Conservation (phyloP, 176 grass and related monocot species). For the Bolboschoenus planiculmis region DNA sequence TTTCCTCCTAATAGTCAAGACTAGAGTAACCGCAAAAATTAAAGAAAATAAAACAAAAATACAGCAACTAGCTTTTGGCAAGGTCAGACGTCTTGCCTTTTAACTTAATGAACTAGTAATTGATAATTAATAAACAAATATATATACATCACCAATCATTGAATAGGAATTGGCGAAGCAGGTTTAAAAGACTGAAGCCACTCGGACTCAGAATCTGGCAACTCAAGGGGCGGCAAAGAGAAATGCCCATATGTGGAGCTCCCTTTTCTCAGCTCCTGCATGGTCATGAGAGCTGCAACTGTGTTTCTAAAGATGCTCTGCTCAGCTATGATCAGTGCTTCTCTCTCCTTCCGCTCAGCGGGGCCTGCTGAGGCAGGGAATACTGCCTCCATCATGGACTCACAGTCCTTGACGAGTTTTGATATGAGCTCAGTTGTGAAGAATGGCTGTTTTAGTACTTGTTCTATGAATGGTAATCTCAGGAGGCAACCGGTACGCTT, state of each 20-base stretch:
- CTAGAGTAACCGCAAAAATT: background rate
- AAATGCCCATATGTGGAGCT: slow-evolving; percentile 80
- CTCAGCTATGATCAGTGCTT: slow-evolving; percentile 30
- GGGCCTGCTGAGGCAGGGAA: slow-evolving; percentile 34
- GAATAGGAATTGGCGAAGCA: slow-evolving; percentile 42
- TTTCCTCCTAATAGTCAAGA: background rate
- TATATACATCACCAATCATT: slow-evolving; percentile 20
- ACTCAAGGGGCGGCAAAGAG: slow-evolving; percentile 67
- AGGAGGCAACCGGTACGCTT: slow-evolving; percentile 69
- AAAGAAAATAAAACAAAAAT: background rate
- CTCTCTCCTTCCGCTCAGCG: background rate
- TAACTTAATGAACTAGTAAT: background rate
- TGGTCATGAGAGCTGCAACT: slow-evolving; percentile 61
- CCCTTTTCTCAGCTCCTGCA: slow-evolving; percentile 79
- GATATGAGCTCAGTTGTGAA: slow-evolving; percentile 77
- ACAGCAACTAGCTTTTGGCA: background rate
- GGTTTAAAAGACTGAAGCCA: slow-evolving; percentile 43
- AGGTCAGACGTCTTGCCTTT: background rate
- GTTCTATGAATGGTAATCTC: slow-evolving; percentile 62
- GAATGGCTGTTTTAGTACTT: slow-evolving; percentile 73
- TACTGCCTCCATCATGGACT: slow-evolving; percentile 56
- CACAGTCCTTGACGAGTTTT: slow-evolving; percentile 64
- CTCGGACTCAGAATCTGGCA: slow-evolving; percentile 34
- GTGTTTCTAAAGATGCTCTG: slow-evolving; percentile 74
- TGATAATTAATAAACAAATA: slow-evolving; percentile 9